These are phyloP conservation scores for Aureobasidium sp. DNA, from an alignment of 2,329 filamentous ascomycete species.

Conservation along the genomic window DNA sequence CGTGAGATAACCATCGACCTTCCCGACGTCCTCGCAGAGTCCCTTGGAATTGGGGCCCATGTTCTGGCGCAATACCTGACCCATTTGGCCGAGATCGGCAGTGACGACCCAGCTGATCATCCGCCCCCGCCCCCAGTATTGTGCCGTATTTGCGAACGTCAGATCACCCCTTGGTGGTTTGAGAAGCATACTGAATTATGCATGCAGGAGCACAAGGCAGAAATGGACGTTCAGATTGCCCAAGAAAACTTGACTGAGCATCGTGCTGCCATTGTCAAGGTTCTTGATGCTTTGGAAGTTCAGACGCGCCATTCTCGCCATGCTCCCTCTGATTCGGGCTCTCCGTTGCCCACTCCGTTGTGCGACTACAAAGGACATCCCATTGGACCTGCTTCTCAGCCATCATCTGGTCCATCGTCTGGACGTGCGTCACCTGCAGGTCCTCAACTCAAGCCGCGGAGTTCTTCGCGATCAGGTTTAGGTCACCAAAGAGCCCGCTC, in stretches of 20 bases:
- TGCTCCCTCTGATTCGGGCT: slow-evolving; percentile 45
- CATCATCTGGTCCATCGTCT: slow-evolving; percentile 63
- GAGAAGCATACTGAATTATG: slow-evolving; percentile 98
- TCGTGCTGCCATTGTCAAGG: slow-evolving; percentile 87
- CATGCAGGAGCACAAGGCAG: slow-evolving; percentile 88
- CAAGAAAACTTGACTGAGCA: slow-evolving; percentile 91
- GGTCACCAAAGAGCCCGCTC: slow-evolving; percentile 77
- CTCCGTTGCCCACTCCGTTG: slow-evolving; percentile 26
- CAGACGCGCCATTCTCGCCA: slow-evolving; percentile 57
- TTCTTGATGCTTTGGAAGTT: slow-evolving; percentile 84
- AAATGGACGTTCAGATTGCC: slow-evolving; percentile 95
- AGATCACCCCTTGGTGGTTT: slow-evolving; percentile 99
- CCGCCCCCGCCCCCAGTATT: slow-evolving; percentile 78
- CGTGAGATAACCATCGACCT: slow-evolving; percentile 95
- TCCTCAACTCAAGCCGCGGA: slow-evolving; percentile 54
- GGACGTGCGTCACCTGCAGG: slow-evolving; percentile 62
- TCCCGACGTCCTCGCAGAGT: slow-evolving; percentile 81
- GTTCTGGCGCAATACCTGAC: slow-evolving; percentile 92
- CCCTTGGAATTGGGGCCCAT: slow-evolving; percentile 87
- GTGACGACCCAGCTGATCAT: slow-evolving; percentile 66
- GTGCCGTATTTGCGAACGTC: slow-evolving; percentile 93
- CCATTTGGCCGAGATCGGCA: slow-evolving; percentile 73
- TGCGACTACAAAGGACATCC: slow-evolving; percentile 83
- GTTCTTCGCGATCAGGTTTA: slow-evolving; percentile 58
- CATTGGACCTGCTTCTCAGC: slow-evolving; percentile 68